A percentile compares a stretch with the other conserved stretches of the same genome.
phyloP scores from a whole-genome alignment of 495 filamentous ascomycete genomes.

The Sporormia fimetaria region DNA sequence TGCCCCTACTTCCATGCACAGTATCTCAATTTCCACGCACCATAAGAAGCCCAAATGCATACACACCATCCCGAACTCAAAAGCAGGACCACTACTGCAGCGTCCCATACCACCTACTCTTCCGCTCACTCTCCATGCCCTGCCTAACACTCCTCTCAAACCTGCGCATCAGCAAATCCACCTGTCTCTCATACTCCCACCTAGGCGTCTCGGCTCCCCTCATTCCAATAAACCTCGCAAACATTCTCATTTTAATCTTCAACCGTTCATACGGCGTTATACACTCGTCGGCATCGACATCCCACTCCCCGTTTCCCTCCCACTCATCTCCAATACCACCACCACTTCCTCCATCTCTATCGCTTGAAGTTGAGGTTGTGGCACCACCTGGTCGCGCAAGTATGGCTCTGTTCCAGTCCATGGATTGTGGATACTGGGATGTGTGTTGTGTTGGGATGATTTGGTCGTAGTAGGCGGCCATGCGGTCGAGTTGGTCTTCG shows the following conservation, averaged over 20 bases:
- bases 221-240: constrained; percentile 36
- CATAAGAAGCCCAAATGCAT: not conserved
- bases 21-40: not conserved
- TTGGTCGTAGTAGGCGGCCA: constrained; percentile 71
- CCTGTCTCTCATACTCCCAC: constrained; percentile 29
- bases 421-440: constrained; percentile 49
- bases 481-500: constrained; percentile 52
- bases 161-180: constrained; percentile 19
- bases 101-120: constrained; percentile 9
- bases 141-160: constrained; percentile 10
- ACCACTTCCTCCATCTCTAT: no score
- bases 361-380: no score
- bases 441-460: constrained; percentile 44
- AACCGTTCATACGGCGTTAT: constrained; percentile 24
- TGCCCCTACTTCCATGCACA: not conserved
- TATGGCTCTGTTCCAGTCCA: constrained; percentile 34
- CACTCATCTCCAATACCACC: no score
- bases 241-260: constrained; percentile 33
- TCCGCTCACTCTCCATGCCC: constrained; percentile 4
- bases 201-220: constrained; percentile 33
- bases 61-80: no score
- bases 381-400: no score
- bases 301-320: no score
- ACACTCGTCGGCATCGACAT: no score
- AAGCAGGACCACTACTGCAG: no score